Evolutionary conservation across 495 filamentous ascomycete genomes (phyloP).

Genomic region (Talaromyces nanjingensis): DNA sequence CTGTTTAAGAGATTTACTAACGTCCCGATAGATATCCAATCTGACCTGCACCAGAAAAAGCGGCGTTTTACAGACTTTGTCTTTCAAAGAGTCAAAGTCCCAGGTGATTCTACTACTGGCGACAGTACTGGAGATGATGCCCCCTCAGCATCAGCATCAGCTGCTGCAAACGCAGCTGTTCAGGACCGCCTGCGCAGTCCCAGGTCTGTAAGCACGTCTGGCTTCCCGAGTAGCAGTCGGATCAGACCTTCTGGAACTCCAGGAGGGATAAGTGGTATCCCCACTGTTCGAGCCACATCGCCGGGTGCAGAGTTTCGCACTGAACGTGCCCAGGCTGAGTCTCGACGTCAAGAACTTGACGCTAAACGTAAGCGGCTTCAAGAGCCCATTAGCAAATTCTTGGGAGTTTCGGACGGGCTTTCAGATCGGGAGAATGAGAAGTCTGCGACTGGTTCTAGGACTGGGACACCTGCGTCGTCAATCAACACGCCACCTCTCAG

Average conservation of each 20-base stretch:
- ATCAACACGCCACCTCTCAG: not conserved
- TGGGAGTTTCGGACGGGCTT: not conserved
- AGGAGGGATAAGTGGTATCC: conserved; percentile 20
- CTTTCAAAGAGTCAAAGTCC: conserved; percentile 35
- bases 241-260: conserved; percentile 5
- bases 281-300: conserved; percentile 35
- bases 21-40: conserved; percentile 33
- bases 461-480: conserved; percentile 19
- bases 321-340: conserved; percentile 25
- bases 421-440: not conserved
- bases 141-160: conserved; percentile 15
- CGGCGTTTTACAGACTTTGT: conserved; percentile 44
- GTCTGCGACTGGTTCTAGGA: conserved; percentile 9
- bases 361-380: not conserved
- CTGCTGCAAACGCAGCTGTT: conserved; percentile 18
- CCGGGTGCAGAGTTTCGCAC: conserved; percentile 40
- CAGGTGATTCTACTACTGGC: conserved; percentile 10
- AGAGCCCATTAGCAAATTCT: not conserved
- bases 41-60: conserved; percentile 38
- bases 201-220: conserved; percentile 35
- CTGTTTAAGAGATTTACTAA: not conserved
- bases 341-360: conserved; percentile 23
- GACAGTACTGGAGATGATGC: not conserved
- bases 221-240: conserved; percentile 15
- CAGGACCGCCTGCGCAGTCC: conserved; percentile 23